These are phyloP conservation scores for Moricandia arvensis DNA, from an alignment of 345 rosid species.

Conservation along the genomic window DNA sequence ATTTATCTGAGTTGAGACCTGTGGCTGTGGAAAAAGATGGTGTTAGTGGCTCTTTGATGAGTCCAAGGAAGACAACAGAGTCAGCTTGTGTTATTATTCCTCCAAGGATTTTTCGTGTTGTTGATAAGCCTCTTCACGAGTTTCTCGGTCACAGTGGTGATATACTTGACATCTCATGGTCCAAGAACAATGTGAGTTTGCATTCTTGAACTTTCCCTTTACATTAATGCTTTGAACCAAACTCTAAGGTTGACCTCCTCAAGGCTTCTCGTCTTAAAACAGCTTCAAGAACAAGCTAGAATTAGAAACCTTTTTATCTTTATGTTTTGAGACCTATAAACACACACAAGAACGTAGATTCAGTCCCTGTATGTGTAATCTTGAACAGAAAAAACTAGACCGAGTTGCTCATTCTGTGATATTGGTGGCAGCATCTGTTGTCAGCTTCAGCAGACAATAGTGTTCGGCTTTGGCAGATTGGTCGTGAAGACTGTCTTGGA, in stretches of 20 bases:
- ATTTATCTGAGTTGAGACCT: conserved; percentile 66
- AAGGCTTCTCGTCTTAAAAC: background rate
- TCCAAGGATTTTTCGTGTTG: conserved; percentile 68
- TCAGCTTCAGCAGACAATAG: conserved; percentile 79
- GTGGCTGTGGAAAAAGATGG: conserved; percentile 54
- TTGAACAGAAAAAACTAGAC: conserved; percentile 45
- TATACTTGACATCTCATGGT: conserved; percentile 80
- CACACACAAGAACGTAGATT: conserved; percentile 33
- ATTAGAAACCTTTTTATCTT: background rate
- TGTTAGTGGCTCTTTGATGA: conserved; percentile 43
- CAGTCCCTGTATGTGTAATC: conserved; percentile 42
- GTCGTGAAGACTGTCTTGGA: conserved; percentile 54
- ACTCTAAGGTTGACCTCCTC: conserved; percentile 12
- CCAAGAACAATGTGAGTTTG: conserved; percentile 65
- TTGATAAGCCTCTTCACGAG: conserved; percentile 74
- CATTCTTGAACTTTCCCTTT: background rate
- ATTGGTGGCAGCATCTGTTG: conserved; percentile 63
- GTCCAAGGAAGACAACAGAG: conserved; percentile 61
- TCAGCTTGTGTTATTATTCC: conserved; percentile 84
- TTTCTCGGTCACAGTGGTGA: conserved; percentile 64
- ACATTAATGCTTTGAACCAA: conserved; percentile 11
- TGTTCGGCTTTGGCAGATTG: conserved; percentile 78
- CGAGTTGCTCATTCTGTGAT: conserved; percentile 43
- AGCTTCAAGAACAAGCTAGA: background rate
- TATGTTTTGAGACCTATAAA: conserved; percentile 29